These are phyloP conservation scores for Geotrichum carabidarum DNA, from an alignment of 1,139 yeast species.

Conservation along the genomic window DNA sequence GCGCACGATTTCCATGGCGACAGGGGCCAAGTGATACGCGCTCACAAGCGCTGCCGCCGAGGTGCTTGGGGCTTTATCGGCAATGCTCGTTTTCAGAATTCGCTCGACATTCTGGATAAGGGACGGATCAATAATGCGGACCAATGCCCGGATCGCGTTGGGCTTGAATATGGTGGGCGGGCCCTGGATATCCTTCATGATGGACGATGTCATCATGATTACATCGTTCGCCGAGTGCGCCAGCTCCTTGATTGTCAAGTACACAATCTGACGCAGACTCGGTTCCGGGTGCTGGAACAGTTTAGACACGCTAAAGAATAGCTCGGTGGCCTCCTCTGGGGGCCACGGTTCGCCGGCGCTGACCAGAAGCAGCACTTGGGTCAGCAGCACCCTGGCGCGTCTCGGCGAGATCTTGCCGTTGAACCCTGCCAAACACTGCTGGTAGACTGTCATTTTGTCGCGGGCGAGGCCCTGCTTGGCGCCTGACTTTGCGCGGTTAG, in stretches of 20 bases:
- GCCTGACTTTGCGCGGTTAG: not conserved
- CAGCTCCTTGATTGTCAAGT: constrained; percentile 87
- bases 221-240: constrained; percentile 82
- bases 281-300: constrained; percentile 90
- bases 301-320: constrained; percentile 90
- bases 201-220: constrained; percentile 94
- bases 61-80: constrained; percentile 81
- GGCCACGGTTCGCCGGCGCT: constrained; percentile 87
- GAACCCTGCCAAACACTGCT: constrained; percentile 89
- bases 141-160: constrained; percentile 87
- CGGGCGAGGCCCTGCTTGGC: not conserved
- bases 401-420: constrained; percentile 84
- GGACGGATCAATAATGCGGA: constrained; percentile 83
- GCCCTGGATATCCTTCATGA: constrained; percentile 91
- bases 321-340: constrained; percentile 80
- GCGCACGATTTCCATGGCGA: constrained; percentile 85
- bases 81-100: constrained; percentile 85
- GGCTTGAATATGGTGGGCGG: constrained; percentile 82
- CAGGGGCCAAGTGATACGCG: constrained; percentile 82
- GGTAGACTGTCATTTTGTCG: constrained; percentile 96
- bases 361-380: constrained; percentile 59
- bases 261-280: constrained; percentile 87
- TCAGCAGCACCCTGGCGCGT: constrained; percentile 73
- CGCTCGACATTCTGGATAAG: constrained; percentile 94
- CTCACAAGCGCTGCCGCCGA: constrained; percentile 91